Base-by-base conservation (phyloP, 202 grass and related monocot species). In the Digitaria exilis region DNA sequence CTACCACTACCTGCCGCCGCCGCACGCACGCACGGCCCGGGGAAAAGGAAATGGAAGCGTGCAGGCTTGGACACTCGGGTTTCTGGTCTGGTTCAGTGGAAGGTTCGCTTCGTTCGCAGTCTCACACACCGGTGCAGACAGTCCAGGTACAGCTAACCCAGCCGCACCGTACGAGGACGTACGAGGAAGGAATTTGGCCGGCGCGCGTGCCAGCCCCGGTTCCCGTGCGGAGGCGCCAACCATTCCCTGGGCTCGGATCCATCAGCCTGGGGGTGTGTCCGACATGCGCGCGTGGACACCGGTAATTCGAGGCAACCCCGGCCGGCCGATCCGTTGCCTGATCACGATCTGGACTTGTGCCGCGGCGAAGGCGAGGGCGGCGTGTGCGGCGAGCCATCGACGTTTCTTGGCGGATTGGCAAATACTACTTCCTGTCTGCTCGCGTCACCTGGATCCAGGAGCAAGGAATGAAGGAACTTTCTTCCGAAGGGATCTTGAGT, bases 371-470 rank as follows among this genome's bases (percentile, higher is more conserved):
- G 57, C 25, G 25, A 60, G 57, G 57, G 34, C 71, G 49, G 71
- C 19, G 26, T 7, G 71, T 35, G 60, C 2, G 28, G 26, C 32
- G 76, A 32, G 70, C 26, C 58, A 76, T 14, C 62, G 1, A 34
- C 31, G 62, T 17, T 84, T 80, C 45, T 43, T 80, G 2, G n/a
- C 8, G n/a, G 45, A 49, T 65, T 39, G 81, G 77, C 71, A 7
- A 57, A 85, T 88, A 84, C 50, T 89, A 81, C 65, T 50, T 77
- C 71, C 63, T 81, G 82, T 64, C 80, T 39, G 50, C 30, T 39
- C n/a, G 4, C 25, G 28, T 56, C 22, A 71, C 71, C 70, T 77
- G 34, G 11, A 22, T 26, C 6, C 45, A 31, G 55, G 34, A 44
- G 52, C 19, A 70, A 63, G n/a, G n/a, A n/a, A n/a, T n/a, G n/a